Base-by-base conservation (phyloP, 192 early-diverging fungal species). In the Cladochytrium replicatum region DNA sequence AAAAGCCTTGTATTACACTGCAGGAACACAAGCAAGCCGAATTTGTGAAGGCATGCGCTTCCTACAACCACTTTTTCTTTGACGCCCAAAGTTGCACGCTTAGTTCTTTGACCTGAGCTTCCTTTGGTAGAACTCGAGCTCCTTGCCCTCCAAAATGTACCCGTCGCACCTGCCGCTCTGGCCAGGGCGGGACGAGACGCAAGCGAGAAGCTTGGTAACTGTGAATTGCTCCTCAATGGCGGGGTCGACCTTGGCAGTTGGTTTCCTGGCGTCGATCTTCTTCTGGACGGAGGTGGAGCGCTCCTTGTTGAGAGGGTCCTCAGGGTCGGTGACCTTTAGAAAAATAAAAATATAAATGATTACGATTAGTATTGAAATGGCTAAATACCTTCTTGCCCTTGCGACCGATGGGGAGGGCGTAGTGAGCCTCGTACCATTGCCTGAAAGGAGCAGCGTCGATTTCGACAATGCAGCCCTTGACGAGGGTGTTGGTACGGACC, bases 361-460 rank as follows among this genome's bases (percentile, higher is more conserved):
- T 11, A 7, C 7, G 8, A n/a, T n/a, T n/a, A 34, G 32, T 9
- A n/a, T 9, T 21, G 29, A 50, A 26, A 11, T 50, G 48, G 45
- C 34, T 53, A n/a, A 26, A 43, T 50, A 51, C 62, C 68, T 78
- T 82, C 52, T 67, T 78, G 68, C 74, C 74, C 79, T 83, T 86
- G 64, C 85, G 84, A 75, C 93, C 90, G 41, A 97, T 70, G 46
- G 82, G 62, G 60, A 76, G 56, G 55, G 86, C 95, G 69, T 95
- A 98, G 85, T 95, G 91, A 58, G 85, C 71, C 75, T 98, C 95
- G 77, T 89, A 97, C 93, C 93, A 98, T 69, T 98, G 93, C 61
- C 93, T 85, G 91, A 97, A 98, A 47, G 95, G 95, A 52, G 91
- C 89, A 52, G 93, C 95, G 75, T 98, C 95, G 56, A 98, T 86